Conservation (phyloP, 192 early-diverging fungal genomes). For the Coemansia sp. region DNA sequence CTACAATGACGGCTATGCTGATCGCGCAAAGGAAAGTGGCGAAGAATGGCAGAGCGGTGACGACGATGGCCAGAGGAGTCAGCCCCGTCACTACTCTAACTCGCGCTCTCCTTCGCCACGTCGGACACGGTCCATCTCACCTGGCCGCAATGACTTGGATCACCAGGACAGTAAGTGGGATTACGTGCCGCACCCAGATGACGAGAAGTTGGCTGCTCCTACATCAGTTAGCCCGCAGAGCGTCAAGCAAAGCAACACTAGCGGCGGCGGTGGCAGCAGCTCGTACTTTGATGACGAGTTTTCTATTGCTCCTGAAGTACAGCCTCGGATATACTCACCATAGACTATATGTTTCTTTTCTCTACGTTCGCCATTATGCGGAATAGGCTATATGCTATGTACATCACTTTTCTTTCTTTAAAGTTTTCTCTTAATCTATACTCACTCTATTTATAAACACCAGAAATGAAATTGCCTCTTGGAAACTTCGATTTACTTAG, state of each 20-base stretch:
- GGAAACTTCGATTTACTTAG: too few relatives aligned
- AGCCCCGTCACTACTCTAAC: background rate
- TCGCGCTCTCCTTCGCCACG: background rate
- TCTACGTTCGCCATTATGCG: background rate
- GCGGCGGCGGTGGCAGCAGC: background rate
- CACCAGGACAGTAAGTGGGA: background rate
- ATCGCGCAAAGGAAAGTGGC: background rate
- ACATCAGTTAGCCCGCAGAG: background rate
- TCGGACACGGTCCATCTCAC: background rate
- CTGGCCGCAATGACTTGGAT: background rate
- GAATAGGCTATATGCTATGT: slow-evolving; percentile 1
- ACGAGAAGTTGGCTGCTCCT: background rate
- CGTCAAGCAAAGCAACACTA: background rate
- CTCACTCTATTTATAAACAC: too few relatives aligned
- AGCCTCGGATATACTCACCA: slow-evolving; percentile 8
- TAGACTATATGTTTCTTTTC: background rate
- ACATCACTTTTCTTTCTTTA: background rate
- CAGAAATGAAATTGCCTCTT: too few relatives aligned
- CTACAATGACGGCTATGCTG: background rate
- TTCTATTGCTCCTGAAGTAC: slow-evolving; percentile 7
- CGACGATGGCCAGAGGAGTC: background rate
- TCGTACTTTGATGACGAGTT: slow-evolving; percentile 8
- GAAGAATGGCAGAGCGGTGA: slow-evolving; percentile 5
- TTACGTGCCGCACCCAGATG: background rate
- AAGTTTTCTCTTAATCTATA: background rate